phyloP scores from a whole-genome alignment of 106 monocot species.

The Triglochin maritima region DNA sequence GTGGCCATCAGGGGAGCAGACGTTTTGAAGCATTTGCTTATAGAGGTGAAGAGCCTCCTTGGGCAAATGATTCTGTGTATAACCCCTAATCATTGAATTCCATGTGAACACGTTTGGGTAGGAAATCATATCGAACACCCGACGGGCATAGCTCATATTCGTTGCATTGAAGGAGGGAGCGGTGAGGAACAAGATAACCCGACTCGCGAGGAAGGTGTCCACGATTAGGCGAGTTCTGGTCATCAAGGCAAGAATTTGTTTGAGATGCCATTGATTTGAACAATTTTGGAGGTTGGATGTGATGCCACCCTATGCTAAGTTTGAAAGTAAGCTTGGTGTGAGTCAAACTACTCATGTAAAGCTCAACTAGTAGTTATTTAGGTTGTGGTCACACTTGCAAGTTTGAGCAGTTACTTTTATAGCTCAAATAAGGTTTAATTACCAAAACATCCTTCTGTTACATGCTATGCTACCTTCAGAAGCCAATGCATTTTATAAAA shows the following conservation, averaged over 20 bases:
- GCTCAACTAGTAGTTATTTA: no score
- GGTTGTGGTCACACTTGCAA: no score
- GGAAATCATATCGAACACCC: slow-evolving; percentile 27
- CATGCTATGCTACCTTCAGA: no score
- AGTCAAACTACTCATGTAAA: slow-evolving; percentile 29
- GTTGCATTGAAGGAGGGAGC: not conserved
- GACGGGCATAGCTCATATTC: slow-evolving; percentile 25
- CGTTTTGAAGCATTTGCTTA: slow-evolving; percentile 21
- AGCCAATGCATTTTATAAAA: no score
- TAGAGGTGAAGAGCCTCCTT: slow-evolving; percentile 18
- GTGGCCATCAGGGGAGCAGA: slow-evolving; percentile 31
- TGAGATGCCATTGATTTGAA: slow-evolving; percentile 16
- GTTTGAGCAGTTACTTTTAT: no score
- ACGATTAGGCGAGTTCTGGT: slow-evolving; percentile 26
- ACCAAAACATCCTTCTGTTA: no score
- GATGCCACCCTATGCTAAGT: slow-evolving; percentile 18
- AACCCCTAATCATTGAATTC: slow-evolving; percentile 43
- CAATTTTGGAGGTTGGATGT: slow-evolving; percentile 18
- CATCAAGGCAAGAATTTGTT: slow-evolving; percentile 32
- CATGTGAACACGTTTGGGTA: slow-evolving; percentile 34
- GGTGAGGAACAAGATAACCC: slow-evolving; percentile 23
- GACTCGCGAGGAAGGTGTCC: slow-evolving; percentile 17
- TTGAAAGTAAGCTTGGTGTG: slow-evolving; percentile 9
- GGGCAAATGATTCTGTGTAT: slow-evolving; percentile 12
- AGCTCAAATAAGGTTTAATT: no score